Evolutionary conservation across 2,329 filamentous ascomycete genomes (phyloP).

Genomic region (Xylariaceae sp.): DNA sequence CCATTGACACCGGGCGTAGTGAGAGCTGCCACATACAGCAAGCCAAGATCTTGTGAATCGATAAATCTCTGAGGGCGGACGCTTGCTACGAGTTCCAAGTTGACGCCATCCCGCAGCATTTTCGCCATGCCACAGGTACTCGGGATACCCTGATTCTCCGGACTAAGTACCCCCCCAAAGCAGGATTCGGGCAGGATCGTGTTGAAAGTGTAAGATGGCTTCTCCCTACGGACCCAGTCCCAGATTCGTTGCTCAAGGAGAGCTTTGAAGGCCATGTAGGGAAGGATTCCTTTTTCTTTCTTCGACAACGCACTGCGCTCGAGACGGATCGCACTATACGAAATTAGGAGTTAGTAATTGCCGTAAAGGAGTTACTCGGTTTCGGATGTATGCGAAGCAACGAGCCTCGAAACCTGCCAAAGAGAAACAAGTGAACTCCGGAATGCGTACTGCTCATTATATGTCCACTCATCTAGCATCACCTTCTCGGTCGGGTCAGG

Average conservation of each 20-base stretch:
- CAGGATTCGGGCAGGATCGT: slow-evolving; percentile 42
- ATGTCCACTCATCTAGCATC: slow-evolving; percentile 37
- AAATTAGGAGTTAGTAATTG: too few relatives aligned
- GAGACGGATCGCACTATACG: slow-evolving; percentile 35
- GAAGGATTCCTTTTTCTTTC: slow-evolving; percentile 33
- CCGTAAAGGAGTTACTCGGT: too few relatives aligned
- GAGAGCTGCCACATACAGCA: slow-evolving; percentile 44
- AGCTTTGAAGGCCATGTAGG: slow-evolving; percentile 45
- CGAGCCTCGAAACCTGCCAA: too few relatives aligned
- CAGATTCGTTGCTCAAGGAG: slow-evolving; percentile 43
- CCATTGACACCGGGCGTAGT: slow-evolving; percentile 37
- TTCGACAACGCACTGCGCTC: slow-evolving; percentile 24
- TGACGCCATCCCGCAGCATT: slow-evolving; percentile 39
- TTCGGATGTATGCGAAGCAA: too few relatives aligned
- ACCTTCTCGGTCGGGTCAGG: slow-evolving; percentile 37
- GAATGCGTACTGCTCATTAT: slow-evolving; percentile 45
- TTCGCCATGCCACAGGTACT: slow-evolving; percentile 45
- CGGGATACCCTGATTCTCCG: slow-evolving; percentile 39
- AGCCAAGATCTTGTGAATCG: slow-evolving; percentile 40
- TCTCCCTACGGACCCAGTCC: slow-evolving; percentile 42
- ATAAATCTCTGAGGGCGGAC: slow-evolving; percentile 42
- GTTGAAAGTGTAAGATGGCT: slow-evolving; percentile 43
- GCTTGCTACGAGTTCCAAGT: slow-evolving; percentile 30
- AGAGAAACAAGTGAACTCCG: too few relatives aligned
- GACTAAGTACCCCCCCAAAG: slow-evolving; percentile 40